phyloP scores from a whole-genome alignment of 129 eudicot species.

The Centrapalus pauciflorus region DNA sequence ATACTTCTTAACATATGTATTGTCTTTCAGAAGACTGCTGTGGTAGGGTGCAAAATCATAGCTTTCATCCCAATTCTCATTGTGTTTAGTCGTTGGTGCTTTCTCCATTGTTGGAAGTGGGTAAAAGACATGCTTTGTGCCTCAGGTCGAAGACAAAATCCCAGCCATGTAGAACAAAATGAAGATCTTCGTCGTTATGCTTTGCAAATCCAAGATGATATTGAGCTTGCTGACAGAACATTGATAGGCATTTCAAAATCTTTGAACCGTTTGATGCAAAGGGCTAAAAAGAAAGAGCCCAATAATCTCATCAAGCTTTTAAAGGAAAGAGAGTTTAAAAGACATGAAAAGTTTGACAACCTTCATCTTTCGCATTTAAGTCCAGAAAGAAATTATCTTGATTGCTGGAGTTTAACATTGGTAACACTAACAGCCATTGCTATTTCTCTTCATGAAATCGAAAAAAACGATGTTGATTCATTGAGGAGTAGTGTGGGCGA shows the following conservation, averaged over 20 bases:
- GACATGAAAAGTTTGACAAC: conserved; percentile 19
- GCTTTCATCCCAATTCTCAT: neutral
- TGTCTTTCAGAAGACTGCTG: neutral
- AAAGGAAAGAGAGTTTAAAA: conserved; percentile 3
- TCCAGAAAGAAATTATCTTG: conserved; percentile 12
- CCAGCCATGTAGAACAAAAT: neutral
- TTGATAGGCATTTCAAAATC: neutral
- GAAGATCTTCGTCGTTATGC: neutral
- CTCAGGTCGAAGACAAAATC: too few relatives aligned
- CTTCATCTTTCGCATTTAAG: neutral
- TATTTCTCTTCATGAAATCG: conserved; percentile 11
- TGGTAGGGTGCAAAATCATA: conserved; percentile 2
- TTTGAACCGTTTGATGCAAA: conserved; percentile 15
- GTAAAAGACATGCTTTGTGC: neutral
- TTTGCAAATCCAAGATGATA: conserved; percentile 30
- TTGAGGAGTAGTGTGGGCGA: conserved; percentile 18
- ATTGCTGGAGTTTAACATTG: conserved; percentile 33
- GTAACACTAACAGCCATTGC: conserved; percentile 25
- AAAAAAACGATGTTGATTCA: neutral
- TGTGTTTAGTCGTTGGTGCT: neutral
- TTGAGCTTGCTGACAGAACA: conserved; percentile 3
- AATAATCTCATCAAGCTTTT: conserved; percentile 15
- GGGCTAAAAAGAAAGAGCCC: conserved; percentile 19
- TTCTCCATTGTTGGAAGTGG: neutral
- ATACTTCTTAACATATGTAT: neutral